These are phyloP conservation scores for Marasmius oreades DNA, from an alignment of 1,284 basidiomycete species.

Conservation along the genomic window DNA sequence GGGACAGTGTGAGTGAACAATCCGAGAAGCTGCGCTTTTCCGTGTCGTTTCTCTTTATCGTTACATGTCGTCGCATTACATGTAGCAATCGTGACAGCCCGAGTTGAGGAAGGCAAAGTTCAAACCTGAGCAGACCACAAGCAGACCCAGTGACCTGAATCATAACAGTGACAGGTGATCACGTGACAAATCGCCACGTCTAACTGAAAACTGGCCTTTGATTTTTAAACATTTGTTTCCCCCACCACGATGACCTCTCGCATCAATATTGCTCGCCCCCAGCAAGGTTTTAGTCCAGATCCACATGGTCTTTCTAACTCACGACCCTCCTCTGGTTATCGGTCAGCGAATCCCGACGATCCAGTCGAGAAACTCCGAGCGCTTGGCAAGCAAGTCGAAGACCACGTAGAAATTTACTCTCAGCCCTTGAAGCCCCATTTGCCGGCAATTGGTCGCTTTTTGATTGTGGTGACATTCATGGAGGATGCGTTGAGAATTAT, in stretches of 20 bases:
- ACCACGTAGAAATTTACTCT: conserved; percentile 88
- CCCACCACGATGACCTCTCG: conserved; percentile 68
- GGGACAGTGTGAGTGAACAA: too few species aligned
- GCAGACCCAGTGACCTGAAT: too few species aligned
- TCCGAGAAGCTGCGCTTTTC: too few species aligned
- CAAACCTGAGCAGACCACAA: too few species aligned
- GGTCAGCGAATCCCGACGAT: conserved; percentile 76
- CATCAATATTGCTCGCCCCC: conserved; percentile 78
- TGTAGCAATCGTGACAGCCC: too few species aligned
- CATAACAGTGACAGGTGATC: too few species aligned
- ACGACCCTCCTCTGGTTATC: conserved; percentile 63
- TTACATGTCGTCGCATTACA: too few species aligned
- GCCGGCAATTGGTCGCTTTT: conserved; percentile 91
- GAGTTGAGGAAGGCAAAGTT: too few species aligned
- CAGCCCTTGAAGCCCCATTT: conserved; percentile 95
- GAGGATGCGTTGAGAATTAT: conserved; percentile 95
- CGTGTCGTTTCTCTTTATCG: too few species aligned
- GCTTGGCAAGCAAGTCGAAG: conserved; percentile 82
- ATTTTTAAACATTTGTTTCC: conserved; percentile 7
- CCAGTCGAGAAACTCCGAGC: conserved; percentile 81
- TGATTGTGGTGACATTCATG: conserved; percentile 98
- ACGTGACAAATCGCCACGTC: conserved; percentile 11
- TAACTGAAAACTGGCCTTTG: too few species aligned
- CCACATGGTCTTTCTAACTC: conserved; percentile 73
- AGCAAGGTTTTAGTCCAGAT: conserved; percentile 57